Evolutionary conservation across 768 basidiomycete genomes (phyloP).

Genomic region (Suillus cothurnatus): DNA sequence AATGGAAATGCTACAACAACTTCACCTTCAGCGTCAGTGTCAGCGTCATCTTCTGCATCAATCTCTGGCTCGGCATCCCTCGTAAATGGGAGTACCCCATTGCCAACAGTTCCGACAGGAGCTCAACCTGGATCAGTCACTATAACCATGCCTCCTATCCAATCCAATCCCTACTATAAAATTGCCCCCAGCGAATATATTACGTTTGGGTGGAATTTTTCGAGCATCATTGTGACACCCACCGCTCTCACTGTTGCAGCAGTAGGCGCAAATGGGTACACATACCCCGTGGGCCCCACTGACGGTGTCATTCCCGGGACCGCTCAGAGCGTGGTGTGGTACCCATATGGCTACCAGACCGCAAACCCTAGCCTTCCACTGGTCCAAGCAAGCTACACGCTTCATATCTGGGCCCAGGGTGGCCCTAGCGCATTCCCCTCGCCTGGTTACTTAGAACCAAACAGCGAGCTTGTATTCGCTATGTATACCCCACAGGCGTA

Average conservation of each 20-base stretch:
- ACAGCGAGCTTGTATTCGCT: conserved; percentile 57
- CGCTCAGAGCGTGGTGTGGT: conserved; percentile 58
- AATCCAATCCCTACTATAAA: conserved; percentile 67
- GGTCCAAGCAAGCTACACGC: conserved; percentile 60
- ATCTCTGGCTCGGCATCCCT: conserved; percentile 6
- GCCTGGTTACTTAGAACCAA: conserved; percentile 56
- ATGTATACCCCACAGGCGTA: conserved; percentile 62
- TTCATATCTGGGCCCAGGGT: conserved; percentile 57
- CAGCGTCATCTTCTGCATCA: conserved; percentile 20
- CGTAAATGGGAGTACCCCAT: conserved; percentile 36
- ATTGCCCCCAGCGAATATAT: conserved; percentile 55
- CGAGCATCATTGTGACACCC: conserved; percentile 54
- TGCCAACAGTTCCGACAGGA: conserved; percentile 45
- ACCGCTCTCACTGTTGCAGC: conserved; percentile 62
- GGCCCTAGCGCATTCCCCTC: conserved; percentile 50
- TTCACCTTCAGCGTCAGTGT: too few relatives aligned
- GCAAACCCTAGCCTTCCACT: conserved; percentile 54
- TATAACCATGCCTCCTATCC: conserved; percentile 60
- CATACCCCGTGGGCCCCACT: conserved; percentile 65
- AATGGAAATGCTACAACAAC: neutral
- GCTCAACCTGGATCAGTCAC: conserved; percentile 55
- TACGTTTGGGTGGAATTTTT: conserved; percentile 78
- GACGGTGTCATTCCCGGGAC: conserved; percentile 53
- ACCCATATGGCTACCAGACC: conserved; percentile 57
- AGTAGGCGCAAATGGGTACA: conserved; percentile 66